phyloP scores from a whole-genome alignment of 768 basidiomycete genomes.

The Termitomyces sp. region DNA sequence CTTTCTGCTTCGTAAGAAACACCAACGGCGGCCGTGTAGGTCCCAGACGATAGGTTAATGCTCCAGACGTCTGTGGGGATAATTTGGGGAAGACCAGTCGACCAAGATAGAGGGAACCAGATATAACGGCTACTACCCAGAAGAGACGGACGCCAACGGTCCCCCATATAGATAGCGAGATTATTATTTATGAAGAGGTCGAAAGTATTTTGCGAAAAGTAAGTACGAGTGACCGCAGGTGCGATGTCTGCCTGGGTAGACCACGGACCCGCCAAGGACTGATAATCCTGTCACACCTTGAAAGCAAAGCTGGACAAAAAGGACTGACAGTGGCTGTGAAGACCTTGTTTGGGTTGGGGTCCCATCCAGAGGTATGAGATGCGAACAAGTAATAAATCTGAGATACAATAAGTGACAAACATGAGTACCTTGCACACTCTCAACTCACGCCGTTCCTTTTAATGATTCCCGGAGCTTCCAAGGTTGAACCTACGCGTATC shows the following conservation, averaged over 20 bases:
- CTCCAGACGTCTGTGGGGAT: slow-evolving; percentile 57
- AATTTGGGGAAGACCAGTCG: slow-evolving; percentile 49
- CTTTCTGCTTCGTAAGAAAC: slow-evolving; percentile 55
- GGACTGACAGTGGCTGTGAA: slow-evolving; percentile 45
- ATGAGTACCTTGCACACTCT: neutral
- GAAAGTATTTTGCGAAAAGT: slow-evolving; percentile 59
- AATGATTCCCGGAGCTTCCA: slow-evolving; percentile 61
- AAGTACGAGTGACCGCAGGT: slow-evolving; percentile 46
- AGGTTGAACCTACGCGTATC: slow-evolving; percentile 38
- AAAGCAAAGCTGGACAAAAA: neutral
- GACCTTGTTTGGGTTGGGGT: slow-evolving; percentile 59
- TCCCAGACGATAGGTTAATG: slow-evolving; percentile 45
- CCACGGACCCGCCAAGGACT: slow-evolving; percentile 56
- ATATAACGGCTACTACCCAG: slow-evolving; percentile 58
- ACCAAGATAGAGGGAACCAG: slow-evolving; percentile 59
- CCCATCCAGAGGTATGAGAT: slow-evolving; percentile 57
- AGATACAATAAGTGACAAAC: neutral
- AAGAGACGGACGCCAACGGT: slow-evolving; percentile 53
- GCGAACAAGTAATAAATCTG: slow-evolving; percentile 57
- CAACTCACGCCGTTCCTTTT: slow-evolving; percentile 47
- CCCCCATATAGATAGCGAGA: slow-evolving; percentile 58
- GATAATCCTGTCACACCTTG: neutral
- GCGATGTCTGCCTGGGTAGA: slow-evolving; percentile 56
- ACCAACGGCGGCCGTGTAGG: slow-evolving; percentile 46
- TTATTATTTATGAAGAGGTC: slow-evolving; percentile 47